Evolutionary conservation across 1,284 basidiomycete species (phyloP).

Genomic region (Fomitopsis palustris): DNA sequence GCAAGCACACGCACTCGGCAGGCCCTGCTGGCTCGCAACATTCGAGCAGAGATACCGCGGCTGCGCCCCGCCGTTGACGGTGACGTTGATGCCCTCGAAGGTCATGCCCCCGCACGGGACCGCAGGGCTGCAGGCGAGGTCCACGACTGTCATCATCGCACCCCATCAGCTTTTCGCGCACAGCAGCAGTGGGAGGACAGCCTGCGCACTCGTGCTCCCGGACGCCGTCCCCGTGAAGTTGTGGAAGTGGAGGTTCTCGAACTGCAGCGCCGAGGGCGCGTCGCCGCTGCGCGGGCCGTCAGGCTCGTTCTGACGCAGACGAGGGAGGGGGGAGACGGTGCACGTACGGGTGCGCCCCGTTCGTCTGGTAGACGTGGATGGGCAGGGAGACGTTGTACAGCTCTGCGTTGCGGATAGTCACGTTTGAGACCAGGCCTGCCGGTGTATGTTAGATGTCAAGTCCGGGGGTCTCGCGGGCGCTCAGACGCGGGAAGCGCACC

Average conservation of each 20-base stretch:
- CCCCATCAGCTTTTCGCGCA: not conserved
- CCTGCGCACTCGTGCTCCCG: constrained; percentile 34
- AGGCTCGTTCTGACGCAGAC: not conserved
- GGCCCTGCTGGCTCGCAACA: constrained; percentile 39
- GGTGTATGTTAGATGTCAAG: not conserved
- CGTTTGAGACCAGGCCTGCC: constrained; percentile 49
- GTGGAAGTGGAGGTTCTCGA: constrained; percentile 44
- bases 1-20: constrained; percentile 29
- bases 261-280: constrained; percentile 44
- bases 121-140: constrained; percentile 49
- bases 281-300: constrained; percentile 35
- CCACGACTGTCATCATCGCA: constrained; percentile 38
- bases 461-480: not conserved
- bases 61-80: constrained; percentile 33
- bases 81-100: constrained; percentile 42
- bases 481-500: constrained; percentile 25
- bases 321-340: not conserved
- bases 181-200: not conserved
- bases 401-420: constrained; percentile 41
- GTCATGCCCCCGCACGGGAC: constrained; percentile 44
- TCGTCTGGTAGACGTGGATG: constrained; percentile 51
- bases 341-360: constrained; percentile 44
- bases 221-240: constrained; percentile 46
- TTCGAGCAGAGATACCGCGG: constrained; percentile 44
- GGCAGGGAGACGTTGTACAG: constrained; percentile 45